phyloP scores from a whole-genome alignment of 345 rosid genomes.

The Sonneratia alba region DNA sequence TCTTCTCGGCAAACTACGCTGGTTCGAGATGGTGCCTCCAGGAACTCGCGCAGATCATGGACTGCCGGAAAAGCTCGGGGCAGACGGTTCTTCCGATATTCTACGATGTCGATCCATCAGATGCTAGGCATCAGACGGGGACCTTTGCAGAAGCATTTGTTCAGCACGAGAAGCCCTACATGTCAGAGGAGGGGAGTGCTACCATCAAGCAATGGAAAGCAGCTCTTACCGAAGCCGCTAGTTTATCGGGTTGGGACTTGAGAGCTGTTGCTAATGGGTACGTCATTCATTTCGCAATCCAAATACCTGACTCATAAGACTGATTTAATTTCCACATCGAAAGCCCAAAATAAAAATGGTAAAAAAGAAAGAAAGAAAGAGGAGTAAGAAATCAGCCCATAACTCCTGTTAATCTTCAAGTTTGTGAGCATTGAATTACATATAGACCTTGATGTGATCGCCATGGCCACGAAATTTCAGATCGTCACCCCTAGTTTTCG shows the following conservation, averaged over 20 bases:
- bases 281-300: not conserved
- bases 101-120: not conserved
- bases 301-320: not conserved
- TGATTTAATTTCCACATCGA: not conserved
- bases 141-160: not conserved
- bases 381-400: too few species aligned
- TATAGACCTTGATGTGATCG: too few species aligned
- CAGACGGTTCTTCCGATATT: not conserved
- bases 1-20: not conserved
- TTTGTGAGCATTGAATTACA: too few species aligned
- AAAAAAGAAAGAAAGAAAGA: too few species aligned
- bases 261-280: not conserved
- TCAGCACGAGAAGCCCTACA: not conserved
- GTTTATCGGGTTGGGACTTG: not conserved
- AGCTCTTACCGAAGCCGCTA: not conserved
- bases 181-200: not conserved
- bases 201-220: not conserved
- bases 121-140: not conserved
- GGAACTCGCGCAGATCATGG: not conserved
- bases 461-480: too few species aligned
- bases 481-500: not conserved
- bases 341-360: too few species aligned
- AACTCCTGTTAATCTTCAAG: too few species aligned
- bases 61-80: not conserved
- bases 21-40: not conserved